Evolutionary conservation across 345 rosid species (phyloP).

Genomic region (Acer negundo): DNA sequence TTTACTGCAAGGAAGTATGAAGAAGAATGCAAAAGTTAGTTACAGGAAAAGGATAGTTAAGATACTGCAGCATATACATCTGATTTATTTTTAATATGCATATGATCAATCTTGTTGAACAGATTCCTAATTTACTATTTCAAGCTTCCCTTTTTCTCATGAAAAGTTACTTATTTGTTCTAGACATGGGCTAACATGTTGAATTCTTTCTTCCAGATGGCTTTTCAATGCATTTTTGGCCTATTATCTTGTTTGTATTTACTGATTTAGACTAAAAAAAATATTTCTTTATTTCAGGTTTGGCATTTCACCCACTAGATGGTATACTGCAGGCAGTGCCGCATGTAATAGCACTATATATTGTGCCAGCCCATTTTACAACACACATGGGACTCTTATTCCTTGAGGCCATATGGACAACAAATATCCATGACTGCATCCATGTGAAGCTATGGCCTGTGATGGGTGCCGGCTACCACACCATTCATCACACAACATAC

Average conservation of each 20-base stretch:
- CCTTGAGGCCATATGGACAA: conserved; percentile 86
- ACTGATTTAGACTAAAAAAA: not conserved
- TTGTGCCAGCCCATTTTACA: conserved; percentile 79
- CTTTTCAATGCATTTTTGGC: not conserved
- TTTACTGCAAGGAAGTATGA: not conserved
- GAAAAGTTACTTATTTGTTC: not conserved
- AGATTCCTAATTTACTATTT: not conserved
- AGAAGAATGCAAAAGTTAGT: not conserved
- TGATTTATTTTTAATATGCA: not conserved
- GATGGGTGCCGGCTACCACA: conserved; percentile 99
- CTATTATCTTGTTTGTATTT: not conserved
- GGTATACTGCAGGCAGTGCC: conserved; percentile 94
- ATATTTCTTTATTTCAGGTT: conserved; percentile 47
- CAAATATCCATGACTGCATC: conserved; percentile 94
- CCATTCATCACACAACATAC: conserved; percentile 93
- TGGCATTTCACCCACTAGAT: conserved; percentile 90
- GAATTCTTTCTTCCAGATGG: conserved; percentile 7
- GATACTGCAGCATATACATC: not conserved
- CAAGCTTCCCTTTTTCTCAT: not conserved
- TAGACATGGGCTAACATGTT: not conserved
- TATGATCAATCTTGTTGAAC: not conserved
- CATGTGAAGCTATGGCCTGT: conserved; percentile 81
- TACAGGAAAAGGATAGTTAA: not conserved
- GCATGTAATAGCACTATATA: conserved; percentile 70
- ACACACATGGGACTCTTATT: conserved; percentile 74